Conservation (phyloP, 2,329 filamentous ascomycete genomes). For the Calonectria pseudoturangicola region DNA sequence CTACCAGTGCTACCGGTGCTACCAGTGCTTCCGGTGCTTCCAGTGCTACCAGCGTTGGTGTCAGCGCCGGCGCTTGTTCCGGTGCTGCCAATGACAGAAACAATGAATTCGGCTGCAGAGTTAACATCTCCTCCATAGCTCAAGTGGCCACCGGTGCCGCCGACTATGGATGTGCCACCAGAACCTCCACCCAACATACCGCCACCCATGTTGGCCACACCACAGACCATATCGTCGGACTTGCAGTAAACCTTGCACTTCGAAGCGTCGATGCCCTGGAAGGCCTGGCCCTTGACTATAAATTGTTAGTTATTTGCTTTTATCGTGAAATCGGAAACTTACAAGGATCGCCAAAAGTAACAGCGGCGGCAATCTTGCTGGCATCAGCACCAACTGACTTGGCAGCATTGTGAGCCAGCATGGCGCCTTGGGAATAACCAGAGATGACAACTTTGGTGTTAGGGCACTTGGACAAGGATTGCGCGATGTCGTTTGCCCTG, state of each 20-base stretch:
- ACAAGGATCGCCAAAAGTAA: conserved; percentile 58
- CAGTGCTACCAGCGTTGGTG: not conserved
- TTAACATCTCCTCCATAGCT: not conserved
- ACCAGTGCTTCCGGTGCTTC: not conserved
- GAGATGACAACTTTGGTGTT: conserved; percentile 67
- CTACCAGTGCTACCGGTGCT: not conserved
- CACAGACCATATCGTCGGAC: not conserved
- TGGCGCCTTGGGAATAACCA: conserved; percentile 66
- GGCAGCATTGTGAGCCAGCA: conserved; percentile 66
- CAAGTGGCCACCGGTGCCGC: not conserved
- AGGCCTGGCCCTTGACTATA: conserved; percentile 2
- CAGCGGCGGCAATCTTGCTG: conserved; percentile 55
- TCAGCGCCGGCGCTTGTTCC: not conserved
- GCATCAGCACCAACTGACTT: conserved; percentile 60
- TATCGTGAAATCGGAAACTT: conserved; percentile 40
- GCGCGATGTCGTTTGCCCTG: conserved; percentile 48
- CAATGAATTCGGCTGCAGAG: not conserved
- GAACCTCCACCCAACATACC: not conserved
- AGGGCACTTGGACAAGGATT: conserved; percentile 64
- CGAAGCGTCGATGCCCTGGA: not conserved
- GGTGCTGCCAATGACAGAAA: not conserved
- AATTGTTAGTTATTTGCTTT: not conserved
- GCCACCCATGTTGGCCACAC: not conserved
- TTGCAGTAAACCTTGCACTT: conserved; percentile 7
- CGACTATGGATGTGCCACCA: not conserved